A percentile compares a stretch with the other conserved stretches of the same genome.
Evolutionary conservation across 1,139 yeast species (phyloP).

Genomic region (Chernovozyma sophiae-reginae): DNA sequence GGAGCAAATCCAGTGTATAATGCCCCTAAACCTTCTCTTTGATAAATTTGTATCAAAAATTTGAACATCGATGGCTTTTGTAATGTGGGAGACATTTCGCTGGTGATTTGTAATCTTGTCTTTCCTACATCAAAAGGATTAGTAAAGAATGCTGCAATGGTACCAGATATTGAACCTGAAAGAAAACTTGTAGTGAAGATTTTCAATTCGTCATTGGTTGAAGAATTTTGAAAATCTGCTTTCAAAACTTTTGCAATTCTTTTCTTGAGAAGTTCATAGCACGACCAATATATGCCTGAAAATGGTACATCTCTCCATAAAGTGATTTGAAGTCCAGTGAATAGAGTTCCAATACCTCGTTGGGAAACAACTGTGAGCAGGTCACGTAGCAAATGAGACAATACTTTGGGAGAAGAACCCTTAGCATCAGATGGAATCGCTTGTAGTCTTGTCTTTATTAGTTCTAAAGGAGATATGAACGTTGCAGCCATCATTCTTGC

Average conservation of each 20-base stretch:
- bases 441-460: slow-evolving; percentile 83
- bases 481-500: slow-evolving; percentile 87
- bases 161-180: slow-evolving; percentile 83
- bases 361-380: slow-evolving; percentile 48
- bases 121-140: slow-evolving; percentile 98
- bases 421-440: slow-evolving; percentile 57
- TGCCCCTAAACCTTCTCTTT: slow-evolving; percentile 71
- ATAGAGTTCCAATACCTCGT: slow-evolving; percentile 63
- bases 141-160: slow-evolving; percentile 79
- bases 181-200: slow-evolving; percentile 71
- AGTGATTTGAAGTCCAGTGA: slow-evolving; percentile 83
- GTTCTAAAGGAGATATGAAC: slow-evolving; percentile 80
- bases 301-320: slow-evolving; percentile 98
- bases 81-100: slow-evolving; percentile 16
- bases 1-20: slow-evolving; percentile 84
- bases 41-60: slow-evolving; percentile 57
- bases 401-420: slow-evolving; percentile 30
- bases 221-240: slow-evolving; percentile 19
- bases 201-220: slow-evolving; percentile 38
- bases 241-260: slow-evolving; percentile 20
- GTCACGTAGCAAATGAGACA: slow-evolving; percentile 52
- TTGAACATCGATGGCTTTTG: slow-evolving; percentile 53
- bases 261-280: slow-evolving; percentile 54
- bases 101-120: slow-evolving; percentile 76
- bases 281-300: slow-evolving; percentile 91